Evolutionary conservation across 2,329 filamentous ascomycete genomes (phyloP).

Genomic region (Graphium sp.): DNA sequence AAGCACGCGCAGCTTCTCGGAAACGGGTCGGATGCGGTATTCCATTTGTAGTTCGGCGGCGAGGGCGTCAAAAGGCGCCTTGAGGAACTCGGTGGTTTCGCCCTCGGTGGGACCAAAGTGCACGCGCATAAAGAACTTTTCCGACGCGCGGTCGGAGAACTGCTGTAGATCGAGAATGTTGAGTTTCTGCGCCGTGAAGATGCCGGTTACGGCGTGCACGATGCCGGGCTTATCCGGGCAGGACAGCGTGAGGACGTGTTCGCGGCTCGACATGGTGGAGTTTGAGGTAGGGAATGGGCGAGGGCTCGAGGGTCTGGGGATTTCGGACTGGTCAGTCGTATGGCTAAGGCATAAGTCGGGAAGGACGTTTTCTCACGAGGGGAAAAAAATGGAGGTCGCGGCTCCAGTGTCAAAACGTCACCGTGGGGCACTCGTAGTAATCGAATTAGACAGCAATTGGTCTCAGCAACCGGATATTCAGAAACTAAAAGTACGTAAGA

Average conservation of each 20-base stretch:
- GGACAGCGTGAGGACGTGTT: conserved; percentile 64
- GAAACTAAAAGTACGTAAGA: no score
- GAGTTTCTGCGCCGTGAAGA: conserved; percentile 56
- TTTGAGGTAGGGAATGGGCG: background rate
- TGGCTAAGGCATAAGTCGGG: no score
- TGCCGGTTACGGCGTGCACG: conserved; percentile 66
- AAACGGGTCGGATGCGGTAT: conserved; percentile 52
- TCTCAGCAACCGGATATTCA: no score
- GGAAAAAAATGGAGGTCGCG: no score
- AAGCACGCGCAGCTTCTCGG: conserved; percentile 57
- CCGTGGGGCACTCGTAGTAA: no score
- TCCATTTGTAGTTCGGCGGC: conserved; percentile 49
- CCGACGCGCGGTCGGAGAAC: conserved; percentile 58
- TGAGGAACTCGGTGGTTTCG: conserved; percentile 31
- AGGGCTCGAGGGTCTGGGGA: no score
- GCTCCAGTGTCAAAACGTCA: no score
- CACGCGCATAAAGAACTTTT: conserved; percentile 79
- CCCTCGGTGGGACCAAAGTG: conserved; percentile 48
- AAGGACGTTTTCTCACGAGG: no score
- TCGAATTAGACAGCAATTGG: no score
- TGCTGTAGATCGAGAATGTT: conserved; percentile 78
- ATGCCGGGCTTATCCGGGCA: conserved; percentile 77
- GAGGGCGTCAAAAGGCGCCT: conserved; percentile 38
- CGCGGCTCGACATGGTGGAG: conserved; percentile 23
- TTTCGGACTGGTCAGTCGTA: no score